Evolutionary conservation across 352 stramenopile genomes (phyloP).

Genomic region (Phytopythium aichiense): DNA sequence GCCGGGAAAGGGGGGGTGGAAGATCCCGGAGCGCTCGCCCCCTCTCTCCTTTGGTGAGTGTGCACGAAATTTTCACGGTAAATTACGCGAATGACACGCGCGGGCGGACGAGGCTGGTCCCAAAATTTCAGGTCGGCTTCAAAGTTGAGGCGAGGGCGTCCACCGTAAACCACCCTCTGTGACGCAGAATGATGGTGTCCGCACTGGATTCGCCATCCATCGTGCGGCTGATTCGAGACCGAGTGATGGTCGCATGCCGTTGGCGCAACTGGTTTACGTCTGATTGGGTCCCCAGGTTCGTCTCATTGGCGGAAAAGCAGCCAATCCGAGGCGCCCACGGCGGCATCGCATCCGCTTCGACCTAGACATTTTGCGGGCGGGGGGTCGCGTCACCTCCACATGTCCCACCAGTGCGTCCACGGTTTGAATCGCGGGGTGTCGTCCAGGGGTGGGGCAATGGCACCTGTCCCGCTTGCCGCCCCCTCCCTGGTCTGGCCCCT

Average conservation of each 20-base stretch:
- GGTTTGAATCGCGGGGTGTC: background rate
- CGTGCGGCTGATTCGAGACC: background rate
- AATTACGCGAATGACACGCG: background rate
- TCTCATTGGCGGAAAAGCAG: background rate
- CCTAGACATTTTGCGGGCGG: background rate
- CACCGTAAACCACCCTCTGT: background rate
- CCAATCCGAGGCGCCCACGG: constrained; percentile 6
- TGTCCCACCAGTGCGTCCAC: constrained; percentile 2
- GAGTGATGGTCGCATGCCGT: background rate
- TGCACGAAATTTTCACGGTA: background rate
- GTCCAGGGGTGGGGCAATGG: background rate
- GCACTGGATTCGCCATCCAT: background rate
- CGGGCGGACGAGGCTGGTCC: background rate
- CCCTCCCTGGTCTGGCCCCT: constrained; percentile 7
- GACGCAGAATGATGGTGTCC: background rate
- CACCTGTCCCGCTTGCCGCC: background rate
- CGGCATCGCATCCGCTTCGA: constrained; percentile 6
- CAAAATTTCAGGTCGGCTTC: background rate
- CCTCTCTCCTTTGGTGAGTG: background rate
- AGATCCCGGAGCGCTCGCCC: background rate
- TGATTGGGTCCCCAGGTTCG: background rate
- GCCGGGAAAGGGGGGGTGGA: constrained; percentile 1
- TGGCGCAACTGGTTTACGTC: constrained; percentile 3
- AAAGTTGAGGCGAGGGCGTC: background rate
- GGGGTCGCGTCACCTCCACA: background rate